Evolutionary conservation across 495 filamentous ascomycete species (phyloP), one percentile per base, ranked within the genome.

Genomic region (Podospora sp.): DNA sequence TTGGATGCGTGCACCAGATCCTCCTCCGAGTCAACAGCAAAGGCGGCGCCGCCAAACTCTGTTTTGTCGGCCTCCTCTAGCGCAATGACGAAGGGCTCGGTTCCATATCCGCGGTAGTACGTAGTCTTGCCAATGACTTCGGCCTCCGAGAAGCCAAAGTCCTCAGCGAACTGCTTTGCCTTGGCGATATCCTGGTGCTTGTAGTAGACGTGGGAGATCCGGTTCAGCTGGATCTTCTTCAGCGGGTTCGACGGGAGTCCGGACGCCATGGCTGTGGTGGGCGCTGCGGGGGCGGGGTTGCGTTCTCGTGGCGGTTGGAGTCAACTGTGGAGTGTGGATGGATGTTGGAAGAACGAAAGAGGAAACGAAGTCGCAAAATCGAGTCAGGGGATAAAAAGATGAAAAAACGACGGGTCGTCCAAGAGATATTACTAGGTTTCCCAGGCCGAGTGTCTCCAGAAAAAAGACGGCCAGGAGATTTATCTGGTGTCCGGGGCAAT

Each of bases 91-190:
- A 85, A 89, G 18, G 85, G 87, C 60, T 89, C 86, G n/a, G 75
- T 75, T 9, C 87, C 86, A 71, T 87, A 88, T 7, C 87, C 87
- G 29, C 86, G 79, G 75, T 80, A 88, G 78, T 83, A 89, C 12
- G 86, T 82, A 61, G 81, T 81, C 59, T 82, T 75, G 26, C 82
- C 79, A 1, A 81, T 71, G 55, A 74, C 73, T 50, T 80, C 79
- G 4, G 74, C 73, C 40, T 83, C 77, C 14, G 71, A 71, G 72
- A 90, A 84, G 65, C 87, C 87, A 73, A 90, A 90, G 75, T 88
- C 86, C 0, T 77, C 71, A 8, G 83, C 73, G 68, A 89, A 89
- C 40, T 75, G 62, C 51, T 78, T 72, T 12, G 84, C 83, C 6
- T 73, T 72, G 5, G 81, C 79, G 51, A 88, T 74, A 66, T 86